phyloP scores from a whole-genome alignment of 2,329 filamentous ascomycete genomes.

The Monascus ruber region DNA sequence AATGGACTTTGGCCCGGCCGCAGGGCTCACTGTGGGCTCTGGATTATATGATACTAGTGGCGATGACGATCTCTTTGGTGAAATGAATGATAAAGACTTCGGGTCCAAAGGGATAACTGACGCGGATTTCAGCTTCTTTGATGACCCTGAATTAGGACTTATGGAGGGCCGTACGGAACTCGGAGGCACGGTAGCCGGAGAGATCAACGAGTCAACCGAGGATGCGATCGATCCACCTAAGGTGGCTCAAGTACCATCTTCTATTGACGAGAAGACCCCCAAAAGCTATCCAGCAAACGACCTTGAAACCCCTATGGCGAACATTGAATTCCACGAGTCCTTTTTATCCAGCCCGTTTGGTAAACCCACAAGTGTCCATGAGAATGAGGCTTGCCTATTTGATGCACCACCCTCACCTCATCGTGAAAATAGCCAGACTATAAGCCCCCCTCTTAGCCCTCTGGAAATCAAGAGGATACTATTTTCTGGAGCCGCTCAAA shows the following conservation, averaged over 20 bases:
- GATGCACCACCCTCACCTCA: slow-evolving; percentile 5
- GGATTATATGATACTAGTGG: slow-evolving; percentile 31
- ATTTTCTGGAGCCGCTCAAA: slow-evolving; percentile 17
- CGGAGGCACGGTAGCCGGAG: slow-evolving; percentile 7
- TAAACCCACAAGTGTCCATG: not conserved
- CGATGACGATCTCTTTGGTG: slow-evolving; percentile 48
- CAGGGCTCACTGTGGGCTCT: slow-evolving; percentile 22
- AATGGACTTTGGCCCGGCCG: slow-evolving; percentile 14
- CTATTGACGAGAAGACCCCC: not conserved
- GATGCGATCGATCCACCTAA: not conserved
- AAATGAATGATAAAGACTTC: slow-evolving; percentile 44
- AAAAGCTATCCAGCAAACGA: not conserved
- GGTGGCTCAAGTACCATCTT: not conserved
- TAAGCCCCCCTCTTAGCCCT: slow-evolving; percentile 31
- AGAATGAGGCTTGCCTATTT: too few species aligned
- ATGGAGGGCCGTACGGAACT: slow-evolving; percentile 8
- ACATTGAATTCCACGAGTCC: not conserved
- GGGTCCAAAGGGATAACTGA: slow-evolving; percentile 47
- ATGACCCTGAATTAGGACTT: slow-evolving; percentile 36
- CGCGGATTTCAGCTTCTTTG: slow-evolving; percentile 55
- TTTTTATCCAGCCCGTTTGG: not conserved
- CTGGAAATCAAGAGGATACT: slow-evolving; percentile 35
- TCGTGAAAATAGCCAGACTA: slow-evolving; percentile 14
- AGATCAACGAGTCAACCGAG: slow-evolving; percentile 5
- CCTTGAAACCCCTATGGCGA: not conserved